phyloP scores from a whole-genome alignment of 441 rosid species.

The Populus hybrid region DNA sequence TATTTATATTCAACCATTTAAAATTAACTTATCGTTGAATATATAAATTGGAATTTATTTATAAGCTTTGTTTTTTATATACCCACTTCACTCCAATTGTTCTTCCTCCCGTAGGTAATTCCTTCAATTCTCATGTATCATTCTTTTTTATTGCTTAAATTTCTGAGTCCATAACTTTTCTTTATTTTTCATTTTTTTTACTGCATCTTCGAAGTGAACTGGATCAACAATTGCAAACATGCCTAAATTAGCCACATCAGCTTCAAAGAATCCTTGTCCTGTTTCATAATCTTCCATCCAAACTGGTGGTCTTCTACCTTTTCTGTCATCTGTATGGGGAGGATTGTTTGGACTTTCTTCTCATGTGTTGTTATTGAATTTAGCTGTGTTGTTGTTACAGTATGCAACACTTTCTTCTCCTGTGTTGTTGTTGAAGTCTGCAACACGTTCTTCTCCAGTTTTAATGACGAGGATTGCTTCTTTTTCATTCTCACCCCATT shows the following conservation, averaged over 20 bases:
- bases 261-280: not conserved
- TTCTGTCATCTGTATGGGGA: not conserved
- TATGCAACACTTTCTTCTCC: not conserved
- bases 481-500: not conserved
- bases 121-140: not conserved
- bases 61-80: not conserved
- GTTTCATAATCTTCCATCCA: constrained; percentile 1
- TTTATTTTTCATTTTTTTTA: not conserved
- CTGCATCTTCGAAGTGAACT: not conserved
- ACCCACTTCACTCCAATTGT: not conserved
- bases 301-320: not conserved
- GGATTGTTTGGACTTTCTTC: not conserved
- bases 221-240: not conserved
- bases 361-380: not conserved
- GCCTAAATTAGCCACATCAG: not conserved
- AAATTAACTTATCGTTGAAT: no score
- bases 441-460: not conserved
- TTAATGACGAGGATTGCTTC: not conserved
- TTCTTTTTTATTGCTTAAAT: not conserved
- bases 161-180: not conserved
- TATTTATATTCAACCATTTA: not conserved
- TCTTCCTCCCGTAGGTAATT: not conserved
- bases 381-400: not conserved
- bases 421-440: not conserved
- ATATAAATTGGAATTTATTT: no score